Base-by-base conservation (phyloP, 176 grass and related monocot species). In the barley (Hordeum vulgare) region DNA sequence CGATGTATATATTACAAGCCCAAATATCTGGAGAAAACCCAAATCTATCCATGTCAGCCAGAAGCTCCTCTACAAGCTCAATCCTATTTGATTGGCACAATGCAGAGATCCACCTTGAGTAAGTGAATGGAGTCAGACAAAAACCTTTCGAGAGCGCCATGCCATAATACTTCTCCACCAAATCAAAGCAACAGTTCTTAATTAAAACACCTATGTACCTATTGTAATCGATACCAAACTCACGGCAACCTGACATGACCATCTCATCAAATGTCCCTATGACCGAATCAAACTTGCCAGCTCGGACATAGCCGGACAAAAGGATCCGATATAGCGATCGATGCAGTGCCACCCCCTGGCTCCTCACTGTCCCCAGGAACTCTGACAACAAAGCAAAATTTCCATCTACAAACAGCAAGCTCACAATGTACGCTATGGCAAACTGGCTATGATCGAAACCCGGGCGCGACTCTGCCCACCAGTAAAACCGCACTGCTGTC, bases 191-290 rank as follows among this genome's bases (percentile, higher is more conserved):
- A 36, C 71, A 82, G 42, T 91, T 87, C 79, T 85, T 82, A 80
- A 91, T 53, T 35, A 94, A 53, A 14, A 94, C 86, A 66, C 92
- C 87, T 74, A 94, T 89, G 84, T 91, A 89, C 84, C 81, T 87
- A 56, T 94, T 94, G 23, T 89, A 89, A 44, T 94, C 92, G 2
- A 94, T 57, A 29, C 87, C 83, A 73, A 94, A 94, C 67, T 89
- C 73, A 35, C 92, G 92, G 61, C 92, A 91, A 79, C 87, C 89
- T 0, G 86, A 87, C 4, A 23, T 31, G 63, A 91, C 28, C 92
- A 94, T 94, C 34, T 91, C 87, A 91, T 94, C 92, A 83, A 94
- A 94, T n/a, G 80, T 91, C 34, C 75, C 66, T 71, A 94, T 87
- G 34, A 88, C 89, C 0, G 64, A 85, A 69, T 67, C 44, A 2